Conservation (phyloP, 1,284 basidiomycete species). For the Testicularia cyperi region DNA sequence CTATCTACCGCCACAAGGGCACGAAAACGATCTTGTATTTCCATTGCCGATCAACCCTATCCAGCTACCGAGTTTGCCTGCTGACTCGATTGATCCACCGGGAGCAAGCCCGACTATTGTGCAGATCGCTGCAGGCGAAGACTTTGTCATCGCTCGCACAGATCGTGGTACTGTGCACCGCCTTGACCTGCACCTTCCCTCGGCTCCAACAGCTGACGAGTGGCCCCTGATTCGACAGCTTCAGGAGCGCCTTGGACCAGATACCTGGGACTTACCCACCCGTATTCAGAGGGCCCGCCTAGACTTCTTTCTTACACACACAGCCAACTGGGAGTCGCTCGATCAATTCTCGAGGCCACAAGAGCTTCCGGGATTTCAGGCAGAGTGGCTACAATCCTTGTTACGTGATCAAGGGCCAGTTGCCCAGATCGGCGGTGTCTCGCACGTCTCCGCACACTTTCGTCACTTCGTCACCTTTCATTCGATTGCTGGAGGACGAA, state of each 20-base stretch:
- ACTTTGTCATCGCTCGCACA: conserved; percentile 43
- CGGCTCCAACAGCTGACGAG: background rate
- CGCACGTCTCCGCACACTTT: conserved; percentile 81
- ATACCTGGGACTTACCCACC: background rate
- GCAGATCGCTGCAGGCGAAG: conserved; percentile 39
- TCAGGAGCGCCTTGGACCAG: background rate
- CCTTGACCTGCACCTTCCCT: conserved; percentile 16
- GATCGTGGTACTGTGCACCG: conserved; percentile 18
- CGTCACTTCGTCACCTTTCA: conserved; percentile 75
- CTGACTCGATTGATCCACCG: too few relatives aligned
- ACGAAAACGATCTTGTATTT: conserved; percentile 1
- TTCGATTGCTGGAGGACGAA: conserved; percentile 64
- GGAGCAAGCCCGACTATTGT: conserved; percentile 4
- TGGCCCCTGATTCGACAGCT: background rate
- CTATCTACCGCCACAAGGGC: conserved; percentile 5
- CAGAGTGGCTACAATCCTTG: conserved; percentile 5
- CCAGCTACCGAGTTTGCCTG: too few relatives aligned
- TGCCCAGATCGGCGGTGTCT: conserved; percentile 45
- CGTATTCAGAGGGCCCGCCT: background rate
- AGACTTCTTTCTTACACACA: background rate
- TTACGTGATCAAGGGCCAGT: too few relatives aligned
- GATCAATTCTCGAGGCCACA: conserved; percentile 6
- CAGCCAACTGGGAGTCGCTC: conserved; percentile 10
- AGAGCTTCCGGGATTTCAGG: conserved; percentile 1
- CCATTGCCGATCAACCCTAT: conserved; percentile 6